phyloP scores from a whole-genome alignment of 2,329 filamentous ascomycete genomes.

The Ascochyta rabiei region DNA sequence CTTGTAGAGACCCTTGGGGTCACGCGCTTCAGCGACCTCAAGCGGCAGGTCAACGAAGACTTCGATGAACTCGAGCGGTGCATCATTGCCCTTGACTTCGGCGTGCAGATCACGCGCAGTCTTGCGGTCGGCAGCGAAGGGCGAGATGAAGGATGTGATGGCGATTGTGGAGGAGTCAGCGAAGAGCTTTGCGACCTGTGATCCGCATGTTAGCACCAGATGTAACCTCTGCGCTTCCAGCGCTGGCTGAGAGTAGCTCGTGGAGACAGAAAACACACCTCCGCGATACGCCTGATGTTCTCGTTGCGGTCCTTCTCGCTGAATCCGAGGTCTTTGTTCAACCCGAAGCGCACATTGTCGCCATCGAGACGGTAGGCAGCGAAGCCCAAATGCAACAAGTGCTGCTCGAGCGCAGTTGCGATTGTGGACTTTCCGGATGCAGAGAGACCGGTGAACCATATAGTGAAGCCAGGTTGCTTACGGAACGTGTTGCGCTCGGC shows the following conservation, averaged over 20 bases:
- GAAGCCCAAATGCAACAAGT: conserved; percentile 84
- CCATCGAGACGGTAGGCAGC: conserved; percentile 93
- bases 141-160: conserved; percentile 95
- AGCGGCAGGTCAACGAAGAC: conserved; percentile 91
- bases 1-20: conserved; percentile 98
- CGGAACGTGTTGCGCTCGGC: conserved; percentile 75
- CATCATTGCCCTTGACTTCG: conserved; percentile 59
- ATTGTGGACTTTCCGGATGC: conserved; percentile 98
- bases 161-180: conserved; percentile 87
- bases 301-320: conserved; percentile 91
- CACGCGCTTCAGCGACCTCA: conserved; percentile 89
- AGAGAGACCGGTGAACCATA: conserved; percentile 97
- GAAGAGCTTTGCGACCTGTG: conserved; percentile 90
- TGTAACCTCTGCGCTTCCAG: background rate
- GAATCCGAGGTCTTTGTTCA: conserved; percentile 98
- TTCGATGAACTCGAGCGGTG: conserved; percentile 85
- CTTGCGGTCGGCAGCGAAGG: conserved; percentile 85
- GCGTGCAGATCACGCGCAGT: conserved; percentile 82
- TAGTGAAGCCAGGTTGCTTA: conserved; percentile 87
- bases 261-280: conserved; percentile 53
- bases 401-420: conserved; percentile 94
- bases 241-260: background rate
- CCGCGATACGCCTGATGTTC: conserved; percentile 95
- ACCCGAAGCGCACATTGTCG: conserved; percentile 96
- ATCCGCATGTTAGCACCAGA: background rate